Percentiles rank a stretch among this genome's conserved stretches.
phyloP scores from a whole-genome alignment of 2,329 filamentous ascomycete genomes.

The Cryphonectria naterciae region DNA sequence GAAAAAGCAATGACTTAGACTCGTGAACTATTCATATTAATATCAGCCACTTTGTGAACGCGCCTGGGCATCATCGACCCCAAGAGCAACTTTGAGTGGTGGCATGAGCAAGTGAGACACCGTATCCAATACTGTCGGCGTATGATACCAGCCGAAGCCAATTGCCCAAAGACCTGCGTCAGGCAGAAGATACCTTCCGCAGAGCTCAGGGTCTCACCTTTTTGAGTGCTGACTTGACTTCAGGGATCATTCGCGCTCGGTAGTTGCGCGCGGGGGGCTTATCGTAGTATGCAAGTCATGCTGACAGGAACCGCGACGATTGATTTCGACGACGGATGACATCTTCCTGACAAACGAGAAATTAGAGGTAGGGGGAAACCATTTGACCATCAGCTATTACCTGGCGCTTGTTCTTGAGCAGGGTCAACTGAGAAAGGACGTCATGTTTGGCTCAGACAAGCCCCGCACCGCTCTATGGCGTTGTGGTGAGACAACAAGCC shows the following conservation, averaged over 20 bases:
- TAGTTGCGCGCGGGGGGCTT: neutral
- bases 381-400: neutral
- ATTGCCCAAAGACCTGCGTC: neutral
- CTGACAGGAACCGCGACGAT: constrained; percentile 5
- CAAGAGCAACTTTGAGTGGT: neutral
- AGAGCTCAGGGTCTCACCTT: neutral
- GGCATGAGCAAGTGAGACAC: neutral
- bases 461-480: neutral
- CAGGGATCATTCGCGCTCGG: neutral
- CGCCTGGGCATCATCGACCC: neutral
- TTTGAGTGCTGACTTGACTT: constrained; percentile 19
- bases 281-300: neutral
- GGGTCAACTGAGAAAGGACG: neutral
- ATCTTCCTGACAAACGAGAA: neutral
- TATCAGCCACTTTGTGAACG: neutral
- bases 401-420: neutral
- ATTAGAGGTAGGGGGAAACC: neutral
- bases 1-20: neutral
- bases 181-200: neutral
- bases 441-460: neutral
- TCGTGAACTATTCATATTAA: neutral
- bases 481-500: constrained; percentile 1
- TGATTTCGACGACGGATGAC: neutral
- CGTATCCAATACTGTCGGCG: neutral
- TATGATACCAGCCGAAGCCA: neutral